phyloP scores from a whole-genome alignment of 1,284 basidiomycete genomes.

The Phylloboletellus chloephorus region DNA sequence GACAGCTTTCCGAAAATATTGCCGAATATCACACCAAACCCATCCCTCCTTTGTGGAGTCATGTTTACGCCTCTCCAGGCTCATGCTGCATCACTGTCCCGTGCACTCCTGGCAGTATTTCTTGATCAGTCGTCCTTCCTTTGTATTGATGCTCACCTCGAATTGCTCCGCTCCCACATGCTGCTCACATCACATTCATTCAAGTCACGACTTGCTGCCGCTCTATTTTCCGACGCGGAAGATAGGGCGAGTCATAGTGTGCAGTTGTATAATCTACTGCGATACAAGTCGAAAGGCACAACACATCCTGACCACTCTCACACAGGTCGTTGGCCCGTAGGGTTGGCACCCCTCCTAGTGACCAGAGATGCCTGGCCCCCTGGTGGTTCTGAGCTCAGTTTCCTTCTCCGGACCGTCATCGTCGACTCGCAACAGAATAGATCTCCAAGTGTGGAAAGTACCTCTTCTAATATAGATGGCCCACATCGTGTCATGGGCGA shows the following conservation, averaged over 20 bases:
- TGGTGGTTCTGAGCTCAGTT: conserved; percentile 76
- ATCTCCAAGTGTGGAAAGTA: conserved; percentile 4
- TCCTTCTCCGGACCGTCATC: conserved; percentile 73
- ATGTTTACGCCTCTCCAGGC: conserved; percentile 52
- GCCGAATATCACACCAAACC: conserved; percentile 58
- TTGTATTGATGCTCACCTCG: conserved; percentile 57
- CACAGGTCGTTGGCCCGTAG: conserved; percentile 55
- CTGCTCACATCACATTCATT: conserved; percentile 63
- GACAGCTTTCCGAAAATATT: conserved; percentile 50
- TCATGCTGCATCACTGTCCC: conserved; percentile 56
- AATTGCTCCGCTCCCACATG: conserved; percentile 63
- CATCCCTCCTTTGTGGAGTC: conserved; percentile 52
- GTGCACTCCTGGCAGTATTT: conserved; percentile 55
- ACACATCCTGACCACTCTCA: conserved; percentile 8
- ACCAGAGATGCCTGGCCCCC: conserved; percentile 78
- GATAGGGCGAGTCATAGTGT: conserved; percentile 39
- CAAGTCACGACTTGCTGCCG: conserved; percentile 54
- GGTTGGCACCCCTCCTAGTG: conserved; percentile 65
- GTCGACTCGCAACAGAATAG: conserved; percentile 59
- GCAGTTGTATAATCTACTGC: conserved; percentile 34
- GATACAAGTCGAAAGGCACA: conserved; percentile 27
- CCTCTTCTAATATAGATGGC: conserved; percentile 17
- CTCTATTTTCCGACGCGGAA: conserved; percentile 65
- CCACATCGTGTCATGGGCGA: conserved; percentile 45
- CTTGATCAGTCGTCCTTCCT: conserved; percentile 50